Conservation (phyloP, 768 basidiomycete species). For the Lentinula raphanica region DNA sequence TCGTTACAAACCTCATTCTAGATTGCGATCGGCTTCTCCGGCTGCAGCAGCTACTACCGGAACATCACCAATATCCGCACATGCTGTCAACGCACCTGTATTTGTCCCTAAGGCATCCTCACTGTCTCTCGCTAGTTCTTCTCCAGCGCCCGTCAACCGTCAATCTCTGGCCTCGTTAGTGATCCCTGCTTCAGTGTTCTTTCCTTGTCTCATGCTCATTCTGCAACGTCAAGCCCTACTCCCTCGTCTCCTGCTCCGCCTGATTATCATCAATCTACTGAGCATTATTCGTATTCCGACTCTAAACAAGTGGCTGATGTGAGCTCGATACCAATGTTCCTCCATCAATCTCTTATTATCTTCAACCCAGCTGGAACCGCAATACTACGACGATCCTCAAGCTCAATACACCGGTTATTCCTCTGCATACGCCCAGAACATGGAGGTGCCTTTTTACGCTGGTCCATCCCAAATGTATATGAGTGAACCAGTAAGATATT, state of each 20-base stretch:
- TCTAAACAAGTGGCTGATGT: slow-evolving; percentile 30
- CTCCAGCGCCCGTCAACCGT: slow-evolving; percentile 15
- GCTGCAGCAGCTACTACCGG: slow-evolving; percentile 13
- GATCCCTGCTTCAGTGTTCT: not conserved
- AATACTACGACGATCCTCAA: slow-evolving; percentile 23
- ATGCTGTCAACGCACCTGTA: slow-evolving; percentile 78
- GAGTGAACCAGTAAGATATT: slow-evolving; percentile 64
- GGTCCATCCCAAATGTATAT: slow-evolving; percentile 41
- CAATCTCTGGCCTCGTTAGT: slow-evolving; percentile 17
- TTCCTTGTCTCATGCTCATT: not conserved
- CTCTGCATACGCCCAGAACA: slow-evolving; percentile 33
- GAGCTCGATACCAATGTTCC: not conserved
- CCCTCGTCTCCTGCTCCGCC: slow-evolving; percentile 6
- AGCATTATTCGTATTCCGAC: slow-evolving; percentile 23
- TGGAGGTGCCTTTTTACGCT: slow-evolving; percentile 36
- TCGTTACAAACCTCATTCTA: slow-evolving; percentile 12
- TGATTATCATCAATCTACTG: slow-evolving; percentile 15
- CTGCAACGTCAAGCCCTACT: slow-evolving; percentile 11
- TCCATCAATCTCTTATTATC: not conserved
- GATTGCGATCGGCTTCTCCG: slow-evolving; percentile 42
- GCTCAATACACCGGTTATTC: slow-evolving; percentile 24
- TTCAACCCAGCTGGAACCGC: slow-evolving; percentile 23
- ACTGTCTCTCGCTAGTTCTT: slow-evolving; percentile 25
- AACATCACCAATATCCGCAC: slow-evolving; percentile 41
- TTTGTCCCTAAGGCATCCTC: slow-evolving; percentile 66